phyloP scores from a whole-genome alignment of 441 rosid species.

The Jatropha podagrica region DNA sequence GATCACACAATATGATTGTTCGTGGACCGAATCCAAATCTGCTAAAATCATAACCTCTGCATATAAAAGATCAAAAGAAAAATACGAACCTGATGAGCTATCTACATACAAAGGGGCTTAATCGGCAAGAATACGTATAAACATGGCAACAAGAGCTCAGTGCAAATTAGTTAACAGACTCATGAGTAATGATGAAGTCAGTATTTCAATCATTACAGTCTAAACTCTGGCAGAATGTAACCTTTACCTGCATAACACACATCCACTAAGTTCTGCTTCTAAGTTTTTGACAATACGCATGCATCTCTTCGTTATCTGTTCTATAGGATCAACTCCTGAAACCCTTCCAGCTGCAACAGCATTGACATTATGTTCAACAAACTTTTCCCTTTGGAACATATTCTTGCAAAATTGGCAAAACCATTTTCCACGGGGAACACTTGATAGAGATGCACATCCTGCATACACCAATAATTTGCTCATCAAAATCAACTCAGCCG shows the following conservation, averaged over 20 bases:
- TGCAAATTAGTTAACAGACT: conserved; percentile 8
- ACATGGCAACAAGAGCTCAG: background rate
- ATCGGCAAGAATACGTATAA: conserved; percentile 1
- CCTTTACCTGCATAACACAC: conserved; percentile 81
- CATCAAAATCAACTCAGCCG: conserved; percentile 17
- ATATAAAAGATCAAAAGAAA: background rate
- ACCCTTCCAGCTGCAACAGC: conserved; percentile 83
- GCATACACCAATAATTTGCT: conserved; percentile 26
- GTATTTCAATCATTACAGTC: conserved; percentile 20
- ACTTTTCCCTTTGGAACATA: conserved; percentile 59
- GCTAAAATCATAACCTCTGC: conserved; percentile 70
- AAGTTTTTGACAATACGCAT: conserved; percentile 83
- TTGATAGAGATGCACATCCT: conserved; percentile 82
- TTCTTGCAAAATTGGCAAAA: conserved; percentile 88
- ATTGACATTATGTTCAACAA: conserved; percentile 57
- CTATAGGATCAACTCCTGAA: conserved; percentile 70
- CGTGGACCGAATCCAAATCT: conserved; percentile 81
- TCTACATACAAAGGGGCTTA: conserved; percentile 2
- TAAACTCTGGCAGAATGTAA: conserved; percentile 12
- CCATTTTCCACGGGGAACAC: conserved; percentile 84
- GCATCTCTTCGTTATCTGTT: conserved; percentile 76
- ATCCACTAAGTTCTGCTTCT: conserved; percentile 72
- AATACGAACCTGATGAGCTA: conserved; percentile 13
- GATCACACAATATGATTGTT: conserved; percentile 73
- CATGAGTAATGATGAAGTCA: conserved; percentile 1